A percentile compares a stretch with the other conserved stretches of the same genome.
Conservation (phyloP, 257 asterid genomes). For the Verbascum thapsus region DNA sequence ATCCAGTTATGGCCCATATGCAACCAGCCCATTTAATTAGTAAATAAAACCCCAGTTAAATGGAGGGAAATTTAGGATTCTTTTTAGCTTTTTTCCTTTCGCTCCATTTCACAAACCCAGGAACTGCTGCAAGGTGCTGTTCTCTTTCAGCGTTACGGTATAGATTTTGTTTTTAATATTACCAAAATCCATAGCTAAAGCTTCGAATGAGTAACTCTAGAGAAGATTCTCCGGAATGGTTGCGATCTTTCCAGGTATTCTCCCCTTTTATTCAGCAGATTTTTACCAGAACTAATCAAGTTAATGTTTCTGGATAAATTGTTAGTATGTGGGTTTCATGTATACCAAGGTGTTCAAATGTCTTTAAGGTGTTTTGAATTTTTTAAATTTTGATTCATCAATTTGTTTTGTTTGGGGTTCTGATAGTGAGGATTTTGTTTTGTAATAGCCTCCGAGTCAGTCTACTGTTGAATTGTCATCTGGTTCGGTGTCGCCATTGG, state of each 20-base stretch:
- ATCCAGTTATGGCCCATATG: too few relatives aligned
- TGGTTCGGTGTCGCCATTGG: slow-evolving; percentile 50
- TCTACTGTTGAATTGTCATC: slow-evolving; percentile 54
- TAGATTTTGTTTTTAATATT: slow-evolving; percentile 9
- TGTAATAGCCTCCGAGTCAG: slow-evolving; percentile 48
- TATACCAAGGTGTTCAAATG: slow-evolving; percentile 14
- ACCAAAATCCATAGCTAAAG: slow-evolving; percentile 3
- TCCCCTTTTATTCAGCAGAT: neutral
- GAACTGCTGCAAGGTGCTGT: slow-evolving; percentile 28
- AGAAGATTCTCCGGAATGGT: slow-evolving; percentile 93
- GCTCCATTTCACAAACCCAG: neutral
- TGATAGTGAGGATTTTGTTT: slow-evolving; percentile 23
- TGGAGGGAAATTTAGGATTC: slow-evolving; percentile 28
- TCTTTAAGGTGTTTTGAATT: slow-evolving; percentile 4
- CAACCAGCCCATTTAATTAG: too few relatives aligned
- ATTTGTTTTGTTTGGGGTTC: slow-evolving; percentile 14
- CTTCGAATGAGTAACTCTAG: slow-evolving; percentile 57
- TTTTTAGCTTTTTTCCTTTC: neutral
- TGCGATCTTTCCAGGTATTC: slow-evolving; percentile 75
- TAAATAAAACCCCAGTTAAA: neutral
- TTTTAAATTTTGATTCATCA: neutral
- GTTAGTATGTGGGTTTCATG: neutral
- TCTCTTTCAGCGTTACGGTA: slow-evolving; percentile 36
- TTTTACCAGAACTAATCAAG: slow-evolving; percentile 22
- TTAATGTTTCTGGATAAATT: neutral